Evolutionary conservation across 345 rosid genomes (phyloP).

Genomic region (Rhizophora mangle): DNA sequence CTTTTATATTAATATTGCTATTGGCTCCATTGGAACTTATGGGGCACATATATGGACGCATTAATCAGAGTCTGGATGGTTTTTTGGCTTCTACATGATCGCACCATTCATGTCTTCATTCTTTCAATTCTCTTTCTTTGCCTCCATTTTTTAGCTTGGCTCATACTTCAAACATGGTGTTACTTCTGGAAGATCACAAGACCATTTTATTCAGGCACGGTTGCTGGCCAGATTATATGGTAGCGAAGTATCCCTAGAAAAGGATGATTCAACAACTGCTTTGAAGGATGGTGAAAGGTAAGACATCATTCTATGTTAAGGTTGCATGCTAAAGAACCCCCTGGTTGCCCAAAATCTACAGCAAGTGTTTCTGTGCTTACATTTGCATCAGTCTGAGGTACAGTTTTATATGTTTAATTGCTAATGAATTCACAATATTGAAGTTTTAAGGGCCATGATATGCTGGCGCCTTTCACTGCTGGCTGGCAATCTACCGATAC

Average conservation of each 20-base stretch:
- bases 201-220: constrained; percentile 20
- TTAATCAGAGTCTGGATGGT: not conserved
- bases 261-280: constrained; percentile 35
- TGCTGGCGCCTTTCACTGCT: constrained; percentile 98
- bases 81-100: not conserved
- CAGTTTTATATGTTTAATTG: not conserved
- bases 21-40: not conserved
- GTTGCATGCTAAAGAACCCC: not conserved
- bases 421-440: constrained; percentile 15
- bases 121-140: not conserved
- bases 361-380: not conserved
- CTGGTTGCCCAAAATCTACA: not conserved
- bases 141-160: constrained; percentile 36
- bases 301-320: not conserved
- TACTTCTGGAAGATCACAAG: constrained; percentile 33
- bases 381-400: not conserved
- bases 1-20: not conserved
- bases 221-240: constrained; percentile 47
- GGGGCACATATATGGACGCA: not conserved
- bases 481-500: constrained; percentile 86
- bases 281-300: constrained; percentile 37
- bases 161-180: constrained; percentile 39
- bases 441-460: constrained; percentile 92
- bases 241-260: constrained; percentile 50
- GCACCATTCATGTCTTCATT: not conserved